Evolutionary conservation across 345 rosid species (phyloP).

Genomic region (Populus alba): DNA sequence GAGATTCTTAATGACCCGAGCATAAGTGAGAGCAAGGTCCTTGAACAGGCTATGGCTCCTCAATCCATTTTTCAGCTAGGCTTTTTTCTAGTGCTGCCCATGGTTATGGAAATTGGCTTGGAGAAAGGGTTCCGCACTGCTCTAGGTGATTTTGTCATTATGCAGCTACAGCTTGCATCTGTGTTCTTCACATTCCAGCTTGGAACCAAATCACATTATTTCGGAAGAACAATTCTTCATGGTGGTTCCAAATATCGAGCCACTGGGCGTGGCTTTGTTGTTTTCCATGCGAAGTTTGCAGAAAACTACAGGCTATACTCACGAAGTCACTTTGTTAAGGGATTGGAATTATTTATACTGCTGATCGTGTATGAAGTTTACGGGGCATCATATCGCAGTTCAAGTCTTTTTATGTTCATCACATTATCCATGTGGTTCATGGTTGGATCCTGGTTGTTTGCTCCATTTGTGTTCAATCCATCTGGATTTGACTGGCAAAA

Average conservation of each 20-base stretch:
- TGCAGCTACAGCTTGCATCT: conserved; percentile 95
- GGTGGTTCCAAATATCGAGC: conserved; percentile 88
- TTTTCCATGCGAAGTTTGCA: conserved; percentile 85
- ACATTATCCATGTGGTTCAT: conserved; percentile 93
- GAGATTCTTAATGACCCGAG: conserved; percentile 54
- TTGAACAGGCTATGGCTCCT: conserved; percentile 83
- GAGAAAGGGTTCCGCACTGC: conserved; percentile 93
- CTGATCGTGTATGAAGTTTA: conserved; percentile 66
- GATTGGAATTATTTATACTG: conserved; percentile 71
- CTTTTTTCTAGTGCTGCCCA: conserved; percentile 74
- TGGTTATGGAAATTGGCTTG: conserved; percentile 95
- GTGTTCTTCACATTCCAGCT: conserved; percentile 97
- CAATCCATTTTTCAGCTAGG: conserved; percentile 88
- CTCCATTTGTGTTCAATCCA: conserved; percentile 90
- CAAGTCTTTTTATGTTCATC: conserved; percentile 63
- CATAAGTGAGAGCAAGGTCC: conserved; percentile 66
- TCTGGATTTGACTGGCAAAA: conserved; percentile 98
- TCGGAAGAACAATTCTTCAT: conserved; percentile 88
- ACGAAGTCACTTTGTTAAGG: conserved; percentile 92
- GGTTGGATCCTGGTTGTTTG: conserved; percentile 91
- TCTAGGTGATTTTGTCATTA: conserved; percentile 80
- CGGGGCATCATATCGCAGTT: conserved; percentile 71
- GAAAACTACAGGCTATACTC: conserved; percentile 87
- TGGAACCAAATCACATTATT: conserved; percentile 91
- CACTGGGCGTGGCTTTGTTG: conserved; percentile 87